Conservation (phyloP, 2,329 filamentous ascomycete species). For the Endothia cerciana region DNA sequence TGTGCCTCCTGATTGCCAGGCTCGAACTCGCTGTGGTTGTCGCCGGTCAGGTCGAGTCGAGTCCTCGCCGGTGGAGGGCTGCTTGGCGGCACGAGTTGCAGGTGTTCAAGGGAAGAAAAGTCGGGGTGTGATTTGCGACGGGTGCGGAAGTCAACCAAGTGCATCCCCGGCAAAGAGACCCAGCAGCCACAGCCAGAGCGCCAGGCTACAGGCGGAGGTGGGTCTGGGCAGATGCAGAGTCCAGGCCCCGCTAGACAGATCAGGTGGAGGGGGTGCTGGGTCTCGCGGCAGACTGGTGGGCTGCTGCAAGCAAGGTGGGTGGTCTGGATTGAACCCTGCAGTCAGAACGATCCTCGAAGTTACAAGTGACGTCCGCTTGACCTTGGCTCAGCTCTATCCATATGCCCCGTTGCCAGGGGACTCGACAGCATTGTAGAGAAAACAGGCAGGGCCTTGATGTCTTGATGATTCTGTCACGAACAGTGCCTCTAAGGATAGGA, state of each 20-base stretch:
- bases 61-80: background rate
- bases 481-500: background rate
- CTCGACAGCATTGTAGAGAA: too few species aligned
- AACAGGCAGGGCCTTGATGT: background rate
- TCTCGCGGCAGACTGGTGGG: background rate
- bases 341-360: too few species aligned
- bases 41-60: background rate
- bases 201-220: background rate
- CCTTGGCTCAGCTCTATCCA: too few species aligned
- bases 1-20: background rate
- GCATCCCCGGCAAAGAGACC: background rate
- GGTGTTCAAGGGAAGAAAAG: conserved; percentile 10
- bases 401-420: too few species aligned
- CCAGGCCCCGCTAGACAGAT: background rate
- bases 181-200: too few species aligned
- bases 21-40: background rate
- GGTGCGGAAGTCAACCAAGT: conserved; percentile 9
- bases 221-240: conserved; percentile 7
- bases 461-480: background rate
- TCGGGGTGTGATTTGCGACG: conserved; percentile 11
- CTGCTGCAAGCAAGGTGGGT: background rate
- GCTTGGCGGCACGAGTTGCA: conserved; percentile 2
- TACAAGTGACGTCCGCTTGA: too few species aligned
- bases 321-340: conserved; percentile 1
- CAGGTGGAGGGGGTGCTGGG: background rate